A percentile compares a stretch with the other conserved stretches of the same genome.
Evolutionary conservation across 1,284 basidiomycete genomes (phyloP).

Genomic region (Malassezia equina): DNA sequence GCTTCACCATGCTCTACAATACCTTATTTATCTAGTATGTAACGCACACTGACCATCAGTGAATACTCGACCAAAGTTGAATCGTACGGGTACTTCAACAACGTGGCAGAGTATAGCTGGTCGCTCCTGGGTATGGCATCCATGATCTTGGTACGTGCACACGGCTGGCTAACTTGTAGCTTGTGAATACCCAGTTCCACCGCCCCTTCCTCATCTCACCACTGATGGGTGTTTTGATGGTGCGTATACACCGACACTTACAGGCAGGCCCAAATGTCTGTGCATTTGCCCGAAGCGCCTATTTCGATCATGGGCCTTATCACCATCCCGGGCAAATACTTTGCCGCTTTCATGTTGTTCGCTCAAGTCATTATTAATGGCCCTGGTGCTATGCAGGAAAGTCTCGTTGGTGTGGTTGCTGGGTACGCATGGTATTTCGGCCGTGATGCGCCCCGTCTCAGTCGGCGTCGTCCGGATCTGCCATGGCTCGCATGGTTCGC

Average conservation of each 20-base stretch:
- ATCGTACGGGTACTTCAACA: slow-evolving; percentile 24
- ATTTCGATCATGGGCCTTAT: slow-evolving; percentile 36
- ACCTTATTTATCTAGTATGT: slow-evolving; percentile 29
- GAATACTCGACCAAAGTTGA: slow-evolving; percentile 34
- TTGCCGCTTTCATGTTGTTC: slow-evolving; percentile 60
- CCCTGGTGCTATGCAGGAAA: slow-evolving; percentile 54
- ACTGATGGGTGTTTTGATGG: slow-evolving; percentile 57
- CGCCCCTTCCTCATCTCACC: slow-evolving; percentile 59
- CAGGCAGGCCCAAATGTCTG: slow-evolving; percentile 19
- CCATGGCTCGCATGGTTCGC: not conserved
- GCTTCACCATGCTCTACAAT: slow-evolving; percentile 36
- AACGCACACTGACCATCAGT: not conserved
- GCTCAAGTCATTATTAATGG: slow-evolving; percentile 64
- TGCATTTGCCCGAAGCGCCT: slow-evolving; percentile 23
- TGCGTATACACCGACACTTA: not conserved
- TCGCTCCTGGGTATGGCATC: slow-evolving; percentile 26
- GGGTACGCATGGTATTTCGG: slow-evolving; percentile 9
- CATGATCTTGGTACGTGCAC: slow-evolving; percentile 21
- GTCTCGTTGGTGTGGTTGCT: slow-evolving; percentile 57
- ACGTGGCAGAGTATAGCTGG: slow-evolving; percentile 38
- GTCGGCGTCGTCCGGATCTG: not conserved
- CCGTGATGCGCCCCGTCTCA: not conserved
- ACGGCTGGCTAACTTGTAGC: slow-evolving; percentile 38
- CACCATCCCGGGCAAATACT: slow-evolving; percentile 57
- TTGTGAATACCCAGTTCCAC: slow-evolving; percentile 59